Evolutionary conservation across 176 grass and related monocot species (phyloP), one percentile per base, ranked within the genome.

Genomic region (Areca catechu): DNA sequence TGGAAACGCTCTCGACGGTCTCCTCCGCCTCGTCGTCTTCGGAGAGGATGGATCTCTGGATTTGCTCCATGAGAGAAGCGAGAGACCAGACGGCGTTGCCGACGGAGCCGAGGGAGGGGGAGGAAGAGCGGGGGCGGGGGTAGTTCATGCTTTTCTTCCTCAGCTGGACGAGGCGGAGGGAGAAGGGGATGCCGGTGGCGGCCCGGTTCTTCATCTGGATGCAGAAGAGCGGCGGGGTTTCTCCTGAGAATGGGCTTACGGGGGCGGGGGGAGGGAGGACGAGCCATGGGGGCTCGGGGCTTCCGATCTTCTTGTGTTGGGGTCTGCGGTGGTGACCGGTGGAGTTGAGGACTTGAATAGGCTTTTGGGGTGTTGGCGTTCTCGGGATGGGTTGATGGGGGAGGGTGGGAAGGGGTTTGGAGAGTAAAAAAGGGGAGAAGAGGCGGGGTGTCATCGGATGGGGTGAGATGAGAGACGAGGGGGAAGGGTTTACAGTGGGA

Each of bases 11-110:
- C 16, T 59, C 47, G 58, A 22, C 18, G 20, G 54, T 14, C 19
- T 22, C 53, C 25, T 28, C 51, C 0, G 17, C 28, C 24, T 58
- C 63, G 56, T 3, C 54, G 51, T 58, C 63, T 28, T 1, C 54
- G 37, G 70, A 24, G n/a, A 58, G 23, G 56, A 69, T 58, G 4
- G 67, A 48, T 19, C 25, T 58, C 7, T 80, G 77, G 18, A 72
- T 24, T 7, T 74, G 57, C 20, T 53, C 69, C 24, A 80, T 74
- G 43, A 62, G 19, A 1, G 63, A 74, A 0, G 77, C 77, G 4
- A 80, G 70, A 0, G 77, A 62, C 4, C 58, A 20, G 14, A 80
- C 71, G 15, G 77, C 71, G n/a, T 65, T 62, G 15, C 57, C 77
- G 3, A 74, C 16, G 23, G 63, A 55, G 56, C 77, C 71, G 62